Base-by-base conservation (phyloP, 2,329 filamentous ascomycete species). In the Madurella mycetomatis region DNA sequence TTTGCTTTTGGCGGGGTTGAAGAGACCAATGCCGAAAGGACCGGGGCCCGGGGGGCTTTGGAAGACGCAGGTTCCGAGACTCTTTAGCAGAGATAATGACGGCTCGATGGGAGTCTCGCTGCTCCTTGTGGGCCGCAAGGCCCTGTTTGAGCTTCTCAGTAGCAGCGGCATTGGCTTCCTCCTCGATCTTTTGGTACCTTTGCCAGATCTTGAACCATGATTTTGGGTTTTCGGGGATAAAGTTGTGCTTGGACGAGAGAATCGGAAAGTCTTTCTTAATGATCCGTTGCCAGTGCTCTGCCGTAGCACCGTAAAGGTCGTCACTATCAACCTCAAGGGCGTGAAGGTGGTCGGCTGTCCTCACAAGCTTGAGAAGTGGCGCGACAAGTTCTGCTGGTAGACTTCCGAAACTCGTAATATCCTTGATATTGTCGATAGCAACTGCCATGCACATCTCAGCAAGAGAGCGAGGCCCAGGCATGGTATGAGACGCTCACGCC, bases 171-270 rank as follows among this genome's bases (percentile, higher is more conserved):
- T 86, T 76, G 49, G 81, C 76, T 49, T 77, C 72, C 34, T 81
- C 74, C 39, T 84, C 79, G 58, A 85, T 76, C 41, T 74, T 75
- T 60, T 82, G 78, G 65, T 92, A 85, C 59, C 84, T 83, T 60
- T 79, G 75, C 72, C 95, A 96, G 13, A 95, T 78, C 52, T 86
- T 83, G 67, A 86, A 83, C 91, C 91, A 96, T 56, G 83, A 84
- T 37, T 76, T 75, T 0, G 86, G 82, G 58, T 89, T 79, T 52
- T 78, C 77, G 0, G 88, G 88, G 19, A 82, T 75, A 61, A 85
- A 81, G 25, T 82, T 80, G 66, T 87, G 83, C 44, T 74, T 73
- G 41, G 84, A 76, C 69, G 84, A 86, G 53, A 64, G 61, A 5
- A 82, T 73, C 1, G 84, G 84, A 58, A 96, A 88, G 64, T 96